These are phyloP conservation scores for Rubia yunnanensis DNA, from an alignment of 257 asterid genomes.

Conservation along the genomic window DNA sequence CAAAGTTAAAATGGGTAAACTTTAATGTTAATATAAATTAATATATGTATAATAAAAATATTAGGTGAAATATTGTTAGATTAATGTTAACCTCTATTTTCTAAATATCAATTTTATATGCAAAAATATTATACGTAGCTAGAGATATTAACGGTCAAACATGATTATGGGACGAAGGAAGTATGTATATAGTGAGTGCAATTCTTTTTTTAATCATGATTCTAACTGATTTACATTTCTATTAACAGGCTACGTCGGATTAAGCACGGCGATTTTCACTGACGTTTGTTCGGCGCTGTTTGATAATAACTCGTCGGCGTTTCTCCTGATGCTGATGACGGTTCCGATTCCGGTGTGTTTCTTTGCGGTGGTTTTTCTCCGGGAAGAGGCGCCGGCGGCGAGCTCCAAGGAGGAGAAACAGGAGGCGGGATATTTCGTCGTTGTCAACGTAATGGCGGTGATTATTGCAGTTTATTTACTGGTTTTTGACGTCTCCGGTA, in stretches of 20 bases:
- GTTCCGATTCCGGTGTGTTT: constrained; percentile 72
- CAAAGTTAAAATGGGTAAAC: no score
- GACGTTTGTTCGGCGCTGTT: constrained; percentile 87
- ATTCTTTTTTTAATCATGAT: no score
- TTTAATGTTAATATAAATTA: no score
- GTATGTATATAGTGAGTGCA: no score
- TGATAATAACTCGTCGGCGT: constrained; percentile 63
- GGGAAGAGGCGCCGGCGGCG: constrained; percentile 78
- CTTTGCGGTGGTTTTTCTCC: constrained; percentile 64
- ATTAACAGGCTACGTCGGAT: constrained; percentile 82
- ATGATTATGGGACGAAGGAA: no score
- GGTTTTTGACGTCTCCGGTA: constrained; percentile 59
- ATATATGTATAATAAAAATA: no score
- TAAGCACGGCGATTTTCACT: constrained; percentile 93
- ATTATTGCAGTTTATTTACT: constrained; percentile 61
- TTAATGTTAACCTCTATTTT: no score
- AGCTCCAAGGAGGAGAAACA: constrained; percentile 48
- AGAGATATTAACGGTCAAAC: no score
- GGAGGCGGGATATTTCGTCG: constrained; percentile 54
- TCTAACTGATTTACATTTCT: no score
- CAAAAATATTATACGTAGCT: no score
- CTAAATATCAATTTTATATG: no score
- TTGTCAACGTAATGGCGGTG: constrained; percentile 59
- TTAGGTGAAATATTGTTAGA: no score
- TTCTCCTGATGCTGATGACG: constrained; percentile 59